Conservation (phyloP, 345 rosid species). For the Tarenaya hassleriana region DNA sequence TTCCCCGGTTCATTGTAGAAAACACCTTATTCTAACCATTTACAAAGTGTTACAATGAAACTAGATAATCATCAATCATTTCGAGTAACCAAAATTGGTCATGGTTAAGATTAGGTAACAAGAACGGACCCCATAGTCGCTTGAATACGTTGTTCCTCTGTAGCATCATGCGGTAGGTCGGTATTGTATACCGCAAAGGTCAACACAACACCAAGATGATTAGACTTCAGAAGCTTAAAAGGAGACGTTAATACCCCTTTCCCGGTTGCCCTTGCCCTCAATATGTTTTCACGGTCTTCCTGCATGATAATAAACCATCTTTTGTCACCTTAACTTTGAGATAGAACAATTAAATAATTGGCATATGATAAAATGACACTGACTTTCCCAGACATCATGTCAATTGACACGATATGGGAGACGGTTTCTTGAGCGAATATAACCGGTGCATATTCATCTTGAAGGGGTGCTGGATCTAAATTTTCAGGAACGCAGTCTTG, state of each 20-base stretch:
- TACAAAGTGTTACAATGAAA: too few species aligned
- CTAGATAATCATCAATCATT: constrained; percentile 1
- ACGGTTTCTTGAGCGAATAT: constrained; percentile 94
- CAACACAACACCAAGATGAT: constrained; percentile 85
- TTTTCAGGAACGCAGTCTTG: constrained; percentile 76
- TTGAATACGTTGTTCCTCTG: constrained; percentile 60
- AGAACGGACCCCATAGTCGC: constrained; percentile 70
- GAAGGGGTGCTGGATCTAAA: constrained; percentile 84
- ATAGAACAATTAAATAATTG: neutral
- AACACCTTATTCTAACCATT: too few species aligned
- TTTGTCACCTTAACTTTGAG: constrained; percentile 10
- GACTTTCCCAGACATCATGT: constrained; percentile 99
- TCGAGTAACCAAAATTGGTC: neutral
- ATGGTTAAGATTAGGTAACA: constrained; percentile 6
- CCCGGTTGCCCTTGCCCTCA: constrained; percentile 89
- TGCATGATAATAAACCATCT: constrained; percentile 24
- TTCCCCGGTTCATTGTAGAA: too few species aligned
- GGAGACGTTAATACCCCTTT: constrained; percentile 97
- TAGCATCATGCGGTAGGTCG: constrained; percentile 59
- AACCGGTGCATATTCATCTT: constrained; percentile 94
- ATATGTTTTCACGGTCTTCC: constrained; percentile 93
- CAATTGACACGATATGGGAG: constrained; percentile 87
- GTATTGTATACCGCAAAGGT: constrained; percentile 83
- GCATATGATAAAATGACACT: constrained; percentile 15
- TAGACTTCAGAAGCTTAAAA: constrained; percentile 84